These are phyloP conservation scores for Penicillium lagena DNA, from an alignment of 495 filamentous ascomycete species.

Conservation along the genomic window DNA sequence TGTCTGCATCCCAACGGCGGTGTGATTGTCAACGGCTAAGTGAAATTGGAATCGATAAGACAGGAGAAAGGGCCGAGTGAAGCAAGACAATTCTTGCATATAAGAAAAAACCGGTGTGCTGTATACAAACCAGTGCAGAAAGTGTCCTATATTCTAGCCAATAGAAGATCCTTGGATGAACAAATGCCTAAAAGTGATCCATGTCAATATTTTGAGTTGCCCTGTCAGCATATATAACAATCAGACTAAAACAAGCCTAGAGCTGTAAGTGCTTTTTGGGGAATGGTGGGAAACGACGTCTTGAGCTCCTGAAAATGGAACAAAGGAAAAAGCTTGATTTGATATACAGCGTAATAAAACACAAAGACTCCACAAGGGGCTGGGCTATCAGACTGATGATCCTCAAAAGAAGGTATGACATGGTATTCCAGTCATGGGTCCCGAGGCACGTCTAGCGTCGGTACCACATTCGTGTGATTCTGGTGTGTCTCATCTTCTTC, in stretches of 20 bases:
- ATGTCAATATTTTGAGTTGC: too few relatives aligned
- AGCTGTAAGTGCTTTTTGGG: too few relatives aligned
- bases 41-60: background rate
- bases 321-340: conserved; percentile 9
- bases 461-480: conserved; percentile 49
- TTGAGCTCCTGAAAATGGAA: conserved; percentile 3
- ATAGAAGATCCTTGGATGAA: too few relatives aligned
- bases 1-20: conserved; percentile 66
- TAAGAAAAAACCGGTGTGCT: background rate
- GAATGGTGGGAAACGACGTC: background rate
- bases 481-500: conserved; percentile 86
- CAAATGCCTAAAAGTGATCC: too few relatives aligned
- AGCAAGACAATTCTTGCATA: too few relatives aligned
- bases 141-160: too few relatives aligned
- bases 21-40: conserved; percentile 52
- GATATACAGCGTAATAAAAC: conserved; percentile 21
- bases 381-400: too few relatives aligned
- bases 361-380: conserved; percentile 14
- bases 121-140: background rate
- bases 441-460: conserved; percentile 23
- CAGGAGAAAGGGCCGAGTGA: too few relatives aligned
- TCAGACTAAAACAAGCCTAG: too few relatives aligned
- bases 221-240: too few relatives aligned
- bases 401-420: conserved; percentile 3
- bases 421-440: background rate